A percentile compares a stretch with the other conserved stretches of the same genome.
phyloP scores from a whole-genome alignment of 345 rosid species.

The Cardamine occulta region DNA sequence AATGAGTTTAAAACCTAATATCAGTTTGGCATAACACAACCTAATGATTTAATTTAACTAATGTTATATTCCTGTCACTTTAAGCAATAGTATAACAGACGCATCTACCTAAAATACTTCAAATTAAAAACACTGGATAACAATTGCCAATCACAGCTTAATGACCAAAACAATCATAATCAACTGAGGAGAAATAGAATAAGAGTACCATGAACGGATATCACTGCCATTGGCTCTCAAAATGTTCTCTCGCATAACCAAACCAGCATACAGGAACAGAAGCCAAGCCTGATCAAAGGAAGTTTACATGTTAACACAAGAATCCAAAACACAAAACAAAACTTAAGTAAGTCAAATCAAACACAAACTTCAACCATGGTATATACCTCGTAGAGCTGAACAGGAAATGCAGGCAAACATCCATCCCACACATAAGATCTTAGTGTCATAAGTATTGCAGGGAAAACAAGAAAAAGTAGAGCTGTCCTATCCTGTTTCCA shows the following conservation, averaged over 20 bases:
- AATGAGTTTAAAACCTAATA: background rate
- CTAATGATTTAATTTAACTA: background rate
- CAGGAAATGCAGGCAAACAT: slow-evolving; percentile 94
- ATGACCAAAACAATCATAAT: slow-evolving; percentile 1
- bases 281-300: slow-evolving; percentile 82
- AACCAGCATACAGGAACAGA: slow-evolving; percentile 89
- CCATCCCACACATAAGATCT: slow-evolving; percentile 89
- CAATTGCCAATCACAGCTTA: background rate
- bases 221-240: slow-evolving; percentile 97
- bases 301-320: slow-evolving; percentile 15
- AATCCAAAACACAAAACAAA: background rate
- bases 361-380: background rate
- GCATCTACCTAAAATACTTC: background rate
- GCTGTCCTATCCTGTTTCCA: slow-evolving; percentile 88
- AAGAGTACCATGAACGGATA: slow-evolving; percentile 90
- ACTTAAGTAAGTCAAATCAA: background rate
- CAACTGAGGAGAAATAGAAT: background rate
- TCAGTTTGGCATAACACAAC: background rate
- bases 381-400: slow-evolving; percentile 91
- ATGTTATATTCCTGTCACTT: background rate
- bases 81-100: background rate
- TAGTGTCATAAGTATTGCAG: slow-evolving; percentile 64
- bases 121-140: background rate
- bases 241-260: slow-evolving; percentile 93
- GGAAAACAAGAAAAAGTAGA: slow-evolving; percentile 89